phyloP scores from a whole-genome alignment of 1,284 basidiomycete genomes.

The Schizophyllum amplum region DNA sequence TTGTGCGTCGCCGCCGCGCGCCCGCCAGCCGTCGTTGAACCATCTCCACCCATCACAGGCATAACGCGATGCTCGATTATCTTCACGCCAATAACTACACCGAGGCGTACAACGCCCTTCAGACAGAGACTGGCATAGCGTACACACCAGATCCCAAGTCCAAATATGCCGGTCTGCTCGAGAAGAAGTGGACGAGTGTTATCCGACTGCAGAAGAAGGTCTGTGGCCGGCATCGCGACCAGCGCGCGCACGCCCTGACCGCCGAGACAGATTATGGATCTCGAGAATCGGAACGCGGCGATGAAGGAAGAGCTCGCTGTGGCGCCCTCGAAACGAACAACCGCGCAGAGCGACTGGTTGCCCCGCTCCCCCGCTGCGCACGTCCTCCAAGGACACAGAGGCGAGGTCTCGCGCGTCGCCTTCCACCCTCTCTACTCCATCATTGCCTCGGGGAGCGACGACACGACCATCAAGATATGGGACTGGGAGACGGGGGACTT shows the following conservation, averaged over 20 bases:
- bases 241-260: background rate
- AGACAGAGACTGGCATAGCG: constrained; percentile 48
- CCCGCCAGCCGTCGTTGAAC: background rate
- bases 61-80: constrained; percentile 83
- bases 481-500: constrained; percentile 95
- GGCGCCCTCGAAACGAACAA: constrained; percentile 47
- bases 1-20: constrained; percentile 42
- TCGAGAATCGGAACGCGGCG: constrained; percentile 73
- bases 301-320: constrained; percentile 71
- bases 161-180: constrained; percentile 76
- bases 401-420: constrained; percentile 69
- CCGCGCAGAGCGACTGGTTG: constrained; percentile 68
- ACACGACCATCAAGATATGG: constrained; percentile 87
- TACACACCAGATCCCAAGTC: constrained; percentile 79
- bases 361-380: constrained; percentile 76
- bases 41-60: constrained; percentile 34
- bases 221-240: constrained; percentile 14
- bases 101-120: constrained; percentile 57
- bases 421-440: constrained; percentile 86
- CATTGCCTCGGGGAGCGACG: constrained; percentile 81
- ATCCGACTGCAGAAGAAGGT: constrained; percentile 88
- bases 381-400: constrained; percentile 74
- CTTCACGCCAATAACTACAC: constrained; percentile 60
- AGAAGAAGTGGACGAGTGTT: constrained; percentile 95
- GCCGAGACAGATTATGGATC: constrained; percentile 70